phyloP scores from a whole-genome alignment of 2,329 filamentous ascomycete genomes.

The Ascochyta clinopodiicola region DNA sequence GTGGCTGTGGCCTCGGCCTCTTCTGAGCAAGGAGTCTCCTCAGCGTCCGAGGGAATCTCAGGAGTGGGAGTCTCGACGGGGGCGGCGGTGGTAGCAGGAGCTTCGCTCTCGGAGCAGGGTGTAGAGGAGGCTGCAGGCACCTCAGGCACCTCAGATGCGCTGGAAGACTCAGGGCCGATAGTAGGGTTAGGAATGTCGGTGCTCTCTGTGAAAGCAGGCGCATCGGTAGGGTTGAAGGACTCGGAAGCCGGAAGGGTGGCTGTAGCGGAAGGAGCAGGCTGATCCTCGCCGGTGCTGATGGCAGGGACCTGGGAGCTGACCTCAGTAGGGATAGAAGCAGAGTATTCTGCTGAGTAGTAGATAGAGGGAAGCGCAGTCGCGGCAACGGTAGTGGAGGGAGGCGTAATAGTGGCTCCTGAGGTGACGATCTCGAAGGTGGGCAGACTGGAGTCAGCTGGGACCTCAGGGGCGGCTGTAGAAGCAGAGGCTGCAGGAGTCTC shows the following conservation, averaged over 20 bases:
- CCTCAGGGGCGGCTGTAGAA: conserved; percentile 6
- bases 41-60: conserved; percentile 7
- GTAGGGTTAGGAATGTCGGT: conserved; percentile 19
- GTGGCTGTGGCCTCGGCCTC: conserved; percentile 1
- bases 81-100: not conserved
- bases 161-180: conserved; percentile 21
- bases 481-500: conserved; percentile 1
- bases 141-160: not conserved
- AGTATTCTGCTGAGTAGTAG: not conserved
- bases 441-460: conserved; percentile 19
- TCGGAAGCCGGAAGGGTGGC: conserved; percentile 21
- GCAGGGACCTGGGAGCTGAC: conserved; percentile 9
- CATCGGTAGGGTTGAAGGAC: conserved; percentile 22
- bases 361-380: conserved; percentile 3
- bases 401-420: conserved; percentile 27
- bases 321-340: conserved; percentile 9
- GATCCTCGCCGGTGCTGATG: conserved; percentile 16
- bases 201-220: conserved; percentile 27
- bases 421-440: conserved; percentile 27
- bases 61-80: conserved; percentile 2
- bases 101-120: conserved; percentile 2
- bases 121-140: conserved; percentile 1
- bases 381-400: conserved; percentile 16
- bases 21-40: conserved; percentile 14
- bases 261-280: conserved; percentile 23